Percentiles rank a stretch among this genome's conserved stretches.
phyloP scores from a whole-genome alignment of 1,284 basidiomycete species.

The Flammula alnicola region DNA sequence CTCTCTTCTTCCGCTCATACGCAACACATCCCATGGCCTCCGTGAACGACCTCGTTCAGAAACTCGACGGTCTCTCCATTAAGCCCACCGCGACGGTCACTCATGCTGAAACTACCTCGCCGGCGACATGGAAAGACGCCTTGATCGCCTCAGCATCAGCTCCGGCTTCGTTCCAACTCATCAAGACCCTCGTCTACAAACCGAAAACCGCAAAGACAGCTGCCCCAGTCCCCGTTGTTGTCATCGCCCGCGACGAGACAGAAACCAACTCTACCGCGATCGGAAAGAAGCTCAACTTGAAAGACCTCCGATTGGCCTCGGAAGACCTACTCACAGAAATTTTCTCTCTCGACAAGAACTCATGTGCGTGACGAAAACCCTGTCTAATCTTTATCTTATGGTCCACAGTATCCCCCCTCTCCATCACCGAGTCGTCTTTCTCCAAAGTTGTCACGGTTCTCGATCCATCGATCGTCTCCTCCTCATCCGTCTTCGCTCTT shows the following conservation, averaged over 20 bases:
- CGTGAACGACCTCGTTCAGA: constrained; percentile 40
- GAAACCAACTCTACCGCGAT: constrained; percentile 80
- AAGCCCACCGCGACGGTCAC: constrained; percentile 51
- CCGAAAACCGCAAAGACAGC: constrained; percentile 91
- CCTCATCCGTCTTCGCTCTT: constrained; percentile 70
- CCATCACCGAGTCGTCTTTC: constrained; percentile 72
- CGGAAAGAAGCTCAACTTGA: constrained; percentile 84
- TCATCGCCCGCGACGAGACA: constrained; percentile 84
- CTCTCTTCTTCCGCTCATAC: constrained; percentile 14
- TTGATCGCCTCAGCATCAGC: constrained; percentile 52
- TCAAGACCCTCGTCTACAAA: constrained; percentile 89
- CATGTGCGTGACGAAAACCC: constrained; percentile 56
- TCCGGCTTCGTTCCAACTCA: constrained; percentile 67
- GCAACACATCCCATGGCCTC: constrained; percentile 36
- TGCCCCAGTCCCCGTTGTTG: constrained; percentile 83
- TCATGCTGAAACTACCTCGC: constrained; percentile 65
- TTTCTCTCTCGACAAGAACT: constrained; percentile 86
- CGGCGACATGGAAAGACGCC: constrained; percentile 70
- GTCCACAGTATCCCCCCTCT: constrained; percentile 75
- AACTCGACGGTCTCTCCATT: constrained; percentile 59
- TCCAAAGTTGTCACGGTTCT: constrained; percentile 79
- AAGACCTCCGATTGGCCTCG: constrained; percentile 88
- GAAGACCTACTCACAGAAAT: constrained; percentile 89
- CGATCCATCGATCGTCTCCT: constrained; percentile 75
- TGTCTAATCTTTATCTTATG: constrained; percentile 4